Evolutionary conservation across 2,329 filamentous ascomycete genomes (phyloP).

Genomic region (Paecilomyces variotii): DNA sequence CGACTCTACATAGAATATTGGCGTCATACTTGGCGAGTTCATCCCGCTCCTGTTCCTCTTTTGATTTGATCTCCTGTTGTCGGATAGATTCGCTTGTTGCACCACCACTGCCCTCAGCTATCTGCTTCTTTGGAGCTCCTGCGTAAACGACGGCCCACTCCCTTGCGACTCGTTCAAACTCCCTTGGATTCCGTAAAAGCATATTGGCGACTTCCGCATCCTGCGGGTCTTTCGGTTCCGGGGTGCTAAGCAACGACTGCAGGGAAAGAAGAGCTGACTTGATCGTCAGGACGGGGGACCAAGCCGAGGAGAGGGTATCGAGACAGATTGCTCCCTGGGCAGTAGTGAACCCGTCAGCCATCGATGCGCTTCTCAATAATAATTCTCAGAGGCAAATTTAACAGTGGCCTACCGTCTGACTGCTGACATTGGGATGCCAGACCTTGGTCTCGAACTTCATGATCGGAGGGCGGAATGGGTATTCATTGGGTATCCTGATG

Average conservation of each 20-base stretch:
- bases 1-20: neutral
- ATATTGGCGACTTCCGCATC: constrained; percentile 91
- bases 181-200: constrained; percentile 69
- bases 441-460: constrained; percentile 92
- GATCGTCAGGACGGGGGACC: constrained; percentile 94
- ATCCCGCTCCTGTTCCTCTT: constrained; percentile 49
- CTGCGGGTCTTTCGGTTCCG: constrained; percentile 93
- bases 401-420: constrained; percentile 63
- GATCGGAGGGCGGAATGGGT: constrained; percentile 83
- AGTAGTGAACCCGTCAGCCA: constrained; percentile 3
- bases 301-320: constrained; percentile 79
- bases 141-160: constrained; percentile 87
- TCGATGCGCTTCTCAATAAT: neutral
- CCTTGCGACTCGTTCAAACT: constrained; percentile 72
- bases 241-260: constrained; percentile 84
- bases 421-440: constrained; percentile 97
- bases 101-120: constrained; percentile 47
- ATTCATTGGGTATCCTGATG: constrained; percentile 78
- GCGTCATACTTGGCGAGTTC: constrained; percentile 46
- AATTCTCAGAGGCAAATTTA: neutral
- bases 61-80: constrained; percentile 46
- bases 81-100: constrained; percentile 47
- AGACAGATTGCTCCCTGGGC: constrained; percentile 87
- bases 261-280: constrained; percentile 91
- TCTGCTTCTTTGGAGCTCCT: constrained; percentile 56